Evolutionary conservation across 2,329 filamentous ascomycete species (phyloP), one percentile per base, ranked within the genome.

Genomic region (Aspergillus brasiliensis): DNA sequence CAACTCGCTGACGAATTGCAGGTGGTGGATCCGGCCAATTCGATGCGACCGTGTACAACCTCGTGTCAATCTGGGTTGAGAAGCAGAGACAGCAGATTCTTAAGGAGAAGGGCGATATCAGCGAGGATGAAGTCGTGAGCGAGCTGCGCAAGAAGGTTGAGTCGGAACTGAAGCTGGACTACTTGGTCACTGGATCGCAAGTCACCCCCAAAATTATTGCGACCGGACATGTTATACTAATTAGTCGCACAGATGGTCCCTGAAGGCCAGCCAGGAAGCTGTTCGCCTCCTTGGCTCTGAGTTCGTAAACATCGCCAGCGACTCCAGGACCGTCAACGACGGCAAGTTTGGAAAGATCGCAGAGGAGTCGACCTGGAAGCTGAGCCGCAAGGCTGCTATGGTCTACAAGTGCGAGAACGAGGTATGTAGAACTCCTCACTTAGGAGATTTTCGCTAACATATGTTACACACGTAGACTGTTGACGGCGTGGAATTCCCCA

Each of bases 321-420:
- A 97, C 76, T 69, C 78, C 11, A 70, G 87, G 56, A 82, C 85
- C 62, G 71, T 73, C 61, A 91, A 91, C 67, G 83, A 84, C 67
- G 91, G 91, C 65, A 97, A 95, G 76, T 98, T 96, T 74, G 92
- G 92, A 60, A 86, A 81, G 62, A 96, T 98, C 54, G 90, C 94
- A 0, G 83, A 88, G 8, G 88, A 93, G 76, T 86, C 84, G 64
- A 84, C 84, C 19, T 97, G 92, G 91, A 89, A 83, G 34, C 82
- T 95, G 59, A 86, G 83, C 15, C 76, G 79, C 7, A 90, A 87
- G 42, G 77, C 75, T 62, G 86, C 92, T 0, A 83, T 96, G 69
- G 89, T 94, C 2, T 98, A 97, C 78, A 93, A 87, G 75, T 97
- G 94, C 75, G 90, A 93, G 75, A 98, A 98, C 69, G 93, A 98